Percentiles rank a stretch among this genome's conserved stretches.
These are phyloP conservation scores for Lasiodiplodia sp. DNA, from an alignment of 2,329 filamentous ascomycete species.

Conservation along the genomic window DNA sequence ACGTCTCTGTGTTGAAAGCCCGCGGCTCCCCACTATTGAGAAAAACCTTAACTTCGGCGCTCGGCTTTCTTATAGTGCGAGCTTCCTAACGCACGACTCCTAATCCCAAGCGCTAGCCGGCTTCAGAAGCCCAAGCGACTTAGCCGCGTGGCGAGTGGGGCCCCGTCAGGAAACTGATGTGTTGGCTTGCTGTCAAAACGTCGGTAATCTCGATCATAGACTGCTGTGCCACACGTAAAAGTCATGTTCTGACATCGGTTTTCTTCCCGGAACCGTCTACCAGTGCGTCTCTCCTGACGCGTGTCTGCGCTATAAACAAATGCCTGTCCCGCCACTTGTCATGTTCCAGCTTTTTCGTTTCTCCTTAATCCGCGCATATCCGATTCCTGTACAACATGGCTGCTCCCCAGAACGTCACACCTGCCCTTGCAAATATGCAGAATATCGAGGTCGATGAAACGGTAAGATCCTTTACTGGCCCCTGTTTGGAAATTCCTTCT, in stretches of 20 bases:
- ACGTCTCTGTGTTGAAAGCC: too few relatives aligned
- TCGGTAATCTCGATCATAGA: neutral
- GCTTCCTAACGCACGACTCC: neutral
- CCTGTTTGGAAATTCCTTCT: neutral
- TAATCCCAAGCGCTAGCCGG: neutral
- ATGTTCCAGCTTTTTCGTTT: neutral
- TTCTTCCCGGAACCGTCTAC: neutral
- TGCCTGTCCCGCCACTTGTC: neutral
- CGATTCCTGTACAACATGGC: neutral
- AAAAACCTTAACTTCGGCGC: neutral
- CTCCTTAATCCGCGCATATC: neutral
- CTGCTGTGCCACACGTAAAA: neutral
- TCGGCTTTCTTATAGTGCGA: neutral
- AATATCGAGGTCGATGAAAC: neutral
- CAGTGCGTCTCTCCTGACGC: neutral
- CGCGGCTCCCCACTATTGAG: neutral
- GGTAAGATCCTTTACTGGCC: neutral
- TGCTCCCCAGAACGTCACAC: neutral
- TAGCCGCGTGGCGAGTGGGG: neutral
- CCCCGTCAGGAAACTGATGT: neutral
- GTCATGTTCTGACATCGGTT: neutral
- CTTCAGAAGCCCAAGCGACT: neutral
- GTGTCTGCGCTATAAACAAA: neutral
- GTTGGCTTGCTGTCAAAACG: neutral
- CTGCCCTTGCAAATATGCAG: neutral